Evolutionary conservation across 2,329 filamentous ascomycete genomes (phyloP).

Genomic region (Cladosporium sphaerospermum): DNA sequence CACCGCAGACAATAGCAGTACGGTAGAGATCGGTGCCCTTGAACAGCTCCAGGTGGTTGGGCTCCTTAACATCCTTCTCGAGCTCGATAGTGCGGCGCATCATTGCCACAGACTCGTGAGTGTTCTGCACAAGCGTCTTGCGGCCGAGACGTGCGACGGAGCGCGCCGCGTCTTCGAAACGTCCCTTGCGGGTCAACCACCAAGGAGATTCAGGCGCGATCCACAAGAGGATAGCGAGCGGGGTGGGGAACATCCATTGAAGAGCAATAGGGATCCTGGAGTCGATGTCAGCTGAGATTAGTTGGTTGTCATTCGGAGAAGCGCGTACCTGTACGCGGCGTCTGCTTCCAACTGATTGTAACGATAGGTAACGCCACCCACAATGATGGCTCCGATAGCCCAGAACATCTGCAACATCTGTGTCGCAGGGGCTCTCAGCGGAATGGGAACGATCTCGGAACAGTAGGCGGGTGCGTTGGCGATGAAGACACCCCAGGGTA

Average conservation of each 20-base stretch:
- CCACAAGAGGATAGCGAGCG: constrained; percentile 49
- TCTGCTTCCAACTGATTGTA: constrained; percentile 38
- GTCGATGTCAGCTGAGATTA: constrained; percentile 25
- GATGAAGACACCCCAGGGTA: constrained; percentile 62
- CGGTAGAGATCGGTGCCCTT: constrained; percentile 51
- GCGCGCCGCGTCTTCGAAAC: constrained; percentile 39
- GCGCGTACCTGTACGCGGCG: constrained; percentile 38
- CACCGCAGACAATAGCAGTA: constrained; percentile 50
- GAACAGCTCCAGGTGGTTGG: constrained; percentile 47
- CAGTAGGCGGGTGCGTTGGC: constrained; percentile 60
- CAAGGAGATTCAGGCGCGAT: constrained; percentile 48
- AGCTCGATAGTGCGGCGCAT: constrained; percentile 54
- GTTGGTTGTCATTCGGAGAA: constrained; percentile 12
- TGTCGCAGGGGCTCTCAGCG: constrained; percentile 51
- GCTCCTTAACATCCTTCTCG: constrained; percentile 44
- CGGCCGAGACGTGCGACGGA: constrained; percentile 47
- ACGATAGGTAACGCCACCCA: constrained; percentile 50
- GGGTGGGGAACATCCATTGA: constrained; percentile 55
- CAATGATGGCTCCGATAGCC: constrained; percentile 57
- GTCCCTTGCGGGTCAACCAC: constrained; percentile 50
- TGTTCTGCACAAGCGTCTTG: constrained; percentile 31
- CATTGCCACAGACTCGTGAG: constrained; percentile 49
- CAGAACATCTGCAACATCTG: constrained; percentile 63
- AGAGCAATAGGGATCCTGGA: constrained; percentile 49
- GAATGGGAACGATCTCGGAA: constrained; percentile 55